Conservation (phyloP, 352 stramenopile species). For the Globisporangium iwayamae region DNA sequence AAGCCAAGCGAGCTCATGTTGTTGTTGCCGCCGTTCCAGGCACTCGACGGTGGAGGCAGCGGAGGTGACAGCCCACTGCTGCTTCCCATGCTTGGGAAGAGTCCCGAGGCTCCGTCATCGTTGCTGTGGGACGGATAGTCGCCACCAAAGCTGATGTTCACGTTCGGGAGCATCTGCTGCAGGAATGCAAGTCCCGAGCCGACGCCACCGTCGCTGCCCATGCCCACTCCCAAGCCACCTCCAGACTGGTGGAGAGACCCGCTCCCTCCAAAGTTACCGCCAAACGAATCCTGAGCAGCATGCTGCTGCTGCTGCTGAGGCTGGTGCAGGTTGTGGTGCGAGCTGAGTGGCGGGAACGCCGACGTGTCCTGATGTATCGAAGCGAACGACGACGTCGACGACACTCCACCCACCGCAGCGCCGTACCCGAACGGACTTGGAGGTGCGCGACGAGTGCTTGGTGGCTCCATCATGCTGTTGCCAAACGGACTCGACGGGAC, state of each 20-base stretch:
- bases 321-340: constrained; percentile 26
- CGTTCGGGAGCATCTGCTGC: constrained; percentile 86
- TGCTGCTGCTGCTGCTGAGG: too few species aligned
- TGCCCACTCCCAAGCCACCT: constrained; percentile 13
- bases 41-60: constrained; percentile 3
- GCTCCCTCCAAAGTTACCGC: constrained; percentile 23
- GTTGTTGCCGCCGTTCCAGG: constrained; percentile 4
- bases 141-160: constrained; percentile 85
- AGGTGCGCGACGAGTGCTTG: not conserved
- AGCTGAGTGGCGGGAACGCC: constrained; percentile 38
- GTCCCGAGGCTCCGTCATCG: not conserved
- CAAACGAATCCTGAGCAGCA: constrained; percentile 26
- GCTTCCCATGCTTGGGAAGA: constrained; percentile 7
- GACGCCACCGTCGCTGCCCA: constrained; percentile 5
- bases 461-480: constrained; percentile 14
- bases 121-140: constrained; percentile 36
- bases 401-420: not conserved
- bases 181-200: constrained; percentile 65
- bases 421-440: constrained; percentile 21
- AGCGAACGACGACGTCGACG: constrained; percentile 19
- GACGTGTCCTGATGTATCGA: constrained; percentile 25
- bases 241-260: constrained; percentile 15
- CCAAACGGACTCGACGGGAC: constrained; percentile 19
- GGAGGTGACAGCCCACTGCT: not conserved
- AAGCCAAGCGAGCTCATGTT: constrained; percentile 20